Percentiles rank a stretch among this genome's conserved stretches.
phyloP scores from a whole-genome alignment of 2,329 filamentous ascomycete genomes.

The Pestalotiopsis fici region DNA sequence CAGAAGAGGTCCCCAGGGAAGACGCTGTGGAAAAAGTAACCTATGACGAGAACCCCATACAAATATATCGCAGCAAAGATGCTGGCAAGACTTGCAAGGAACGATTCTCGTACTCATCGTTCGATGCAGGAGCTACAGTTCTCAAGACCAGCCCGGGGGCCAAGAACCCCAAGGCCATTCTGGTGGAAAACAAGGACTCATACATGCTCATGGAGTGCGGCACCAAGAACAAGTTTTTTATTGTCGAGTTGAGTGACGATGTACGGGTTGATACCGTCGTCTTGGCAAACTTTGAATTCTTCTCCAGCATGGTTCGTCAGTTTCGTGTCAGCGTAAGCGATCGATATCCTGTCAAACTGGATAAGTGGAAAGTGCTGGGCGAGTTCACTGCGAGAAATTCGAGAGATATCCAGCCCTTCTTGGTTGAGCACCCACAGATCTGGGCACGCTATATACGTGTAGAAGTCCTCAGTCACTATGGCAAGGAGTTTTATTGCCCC shows the following conservation, averaged over 20 bases:
- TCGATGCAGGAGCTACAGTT: constrained; percentile 92
- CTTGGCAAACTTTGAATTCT: constrained; percentile 98
- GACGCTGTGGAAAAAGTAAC: constrained; percentile 42
- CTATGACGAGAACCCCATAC: constrained; percentile 50
- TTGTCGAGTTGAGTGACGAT: constrained; percentile 88
- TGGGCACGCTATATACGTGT: constrained; percentile 93
- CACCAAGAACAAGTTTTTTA: constrained; percentile 85
- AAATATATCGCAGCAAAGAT: constrained; percentile 76
- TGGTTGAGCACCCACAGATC: constrained; percentile 91
- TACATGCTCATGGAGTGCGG: constrained; percentile 96
- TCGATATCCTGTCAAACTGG: constrained; percentile 86
- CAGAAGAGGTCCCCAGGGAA: constrained; percentile 22
- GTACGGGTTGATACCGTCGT: constrained; percentile 91
- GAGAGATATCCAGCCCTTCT: constrained; percentile 89
- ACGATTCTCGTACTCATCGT: constrained; percentile 95
- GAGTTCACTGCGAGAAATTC: constrained; percentile 91
- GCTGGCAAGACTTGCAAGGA: constrained; percentile 98
- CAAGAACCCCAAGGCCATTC: constrained; percentile 83
- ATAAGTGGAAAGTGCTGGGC: constrained; percentile 88
- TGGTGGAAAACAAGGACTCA: constrained; percentile 96
- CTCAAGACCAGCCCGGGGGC: constrained; percentile 86
- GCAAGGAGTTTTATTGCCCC: constrained; percentile 95
- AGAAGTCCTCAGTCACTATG: constrained; percentile 91
- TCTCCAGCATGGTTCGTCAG: constrained; percentile 91
- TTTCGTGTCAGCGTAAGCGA: constrained; percentile 94